These are phyloP conservation scores for Dendrobium chrysotoxum DNA, from an alignment of 106 monocot genomes.

Conservation along the genomic window DNA sequence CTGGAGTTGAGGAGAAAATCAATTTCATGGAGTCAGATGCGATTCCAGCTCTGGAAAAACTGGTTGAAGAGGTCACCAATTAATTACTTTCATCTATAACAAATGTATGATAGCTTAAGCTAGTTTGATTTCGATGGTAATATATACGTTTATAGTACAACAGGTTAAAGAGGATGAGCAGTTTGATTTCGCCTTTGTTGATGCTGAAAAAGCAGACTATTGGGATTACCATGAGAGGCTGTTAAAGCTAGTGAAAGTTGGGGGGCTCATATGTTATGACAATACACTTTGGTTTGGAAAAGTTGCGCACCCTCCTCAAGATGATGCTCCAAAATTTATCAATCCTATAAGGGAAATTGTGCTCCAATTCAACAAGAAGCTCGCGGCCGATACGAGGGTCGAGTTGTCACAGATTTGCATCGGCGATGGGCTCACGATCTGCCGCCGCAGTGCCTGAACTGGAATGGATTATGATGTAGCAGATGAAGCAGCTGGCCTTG, in stretches of 20 bases:
- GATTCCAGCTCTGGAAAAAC: constrained; percentile 12
- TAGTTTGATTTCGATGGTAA: no score
- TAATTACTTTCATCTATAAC: no score
- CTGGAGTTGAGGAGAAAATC: constrained; percentile 20
- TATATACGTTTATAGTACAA: no score
- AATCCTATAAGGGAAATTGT: not conserved
- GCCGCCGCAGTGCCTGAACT: constrained; percentile 2
- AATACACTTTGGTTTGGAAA: no score
- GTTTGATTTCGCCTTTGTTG: constrained; percentile 56
- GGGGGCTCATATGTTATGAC: no score
- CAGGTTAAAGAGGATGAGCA: constrained; percentile 22
- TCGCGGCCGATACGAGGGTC: constrained; percentile 13
- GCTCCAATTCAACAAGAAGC: constrained; percentile 14
- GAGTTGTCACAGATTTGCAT: no score
- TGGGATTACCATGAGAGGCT: constrained; percentile 43
- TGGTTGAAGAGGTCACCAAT: no score
- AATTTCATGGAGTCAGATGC: constrained; percentile 18
- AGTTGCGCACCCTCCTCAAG: constrained; percentile 7
- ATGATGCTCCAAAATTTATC: not conserved
- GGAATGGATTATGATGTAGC: not conserved
- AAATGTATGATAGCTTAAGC: no score
- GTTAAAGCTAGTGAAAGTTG: no score
- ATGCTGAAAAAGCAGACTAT: constrained; percentile 49
- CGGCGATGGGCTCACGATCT: constrained; percentile 15
- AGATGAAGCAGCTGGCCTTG: no score